A percentile compares a stretch with the other conserved stretches of the same genome.
These are phyloP conservation scores for Lasiodiplodia hormozganensis DNA, from an alignment of 2,329 filamentous ascomycete genomes.

Conservation along the genomic window DNA sequence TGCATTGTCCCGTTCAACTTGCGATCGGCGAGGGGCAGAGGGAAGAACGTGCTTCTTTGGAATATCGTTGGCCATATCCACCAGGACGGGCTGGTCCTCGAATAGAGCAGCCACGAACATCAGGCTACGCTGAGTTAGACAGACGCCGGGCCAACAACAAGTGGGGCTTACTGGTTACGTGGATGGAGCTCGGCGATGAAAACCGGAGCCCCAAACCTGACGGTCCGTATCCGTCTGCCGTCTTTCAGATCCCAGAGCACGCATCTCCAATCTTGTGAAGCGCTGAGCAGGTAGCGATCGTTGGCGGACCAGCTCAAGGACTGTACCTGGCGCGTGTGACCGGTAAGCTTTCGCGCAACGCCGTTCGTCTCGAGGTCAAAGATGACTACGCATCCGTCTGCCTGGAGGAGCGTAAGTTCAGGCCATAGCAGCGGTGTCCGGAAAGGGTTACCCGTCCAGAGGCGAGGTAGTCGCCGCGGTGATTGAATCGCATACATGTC, in stretches of 20 bases:
- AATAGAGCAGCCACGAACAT: conserved; percentile 91
- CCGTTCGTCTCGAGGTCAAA: conserved; percentile 99
- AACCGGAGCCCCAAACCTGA: conserved; percentile 90
- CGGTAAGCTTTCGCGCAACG: conserved; percentile 89
- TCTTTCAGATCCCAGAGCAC: conserved; percentile 91
- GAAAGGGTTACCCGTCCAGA: conserved; percentile 75
- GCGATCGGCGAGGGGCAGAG: conserved; percentile 78
- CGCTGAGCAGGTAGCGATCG: conserved; percentile 88
- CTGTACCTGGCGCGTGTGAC: conserved; percentile 92
- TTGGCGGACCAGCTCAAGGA: conserved; percentile 92
- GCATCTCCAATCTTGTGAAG: conserved; percentile 95
- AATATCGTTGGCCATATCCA: conserved; percentile 75
- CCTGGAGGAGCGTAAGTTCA: conserved; percentile 46
- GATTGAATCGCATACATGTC: conserved; percentile 83
- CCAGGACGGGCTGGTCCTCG: conserved; percentile 88
- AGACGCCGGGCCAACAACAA: background rate
- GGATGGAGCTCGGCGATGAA: conserved; percentile 97
- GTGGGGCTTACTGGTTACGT: conserved; percentile 74
- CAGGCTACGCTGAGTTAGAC: conserved; percentile 58
- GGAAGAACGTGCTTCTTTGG: conserved; percentile 80
- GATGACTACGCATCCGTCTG: conserved; percentile 91
- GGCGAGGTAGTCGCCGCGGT: conserved; percentile 91
- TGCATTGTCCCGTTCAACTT: conserved; percentile 72
- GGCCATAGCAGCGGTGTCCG: conserved; percentile 28
- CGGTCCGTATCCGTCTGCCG: conserved; percentile 75